These are phyloP conservation scores for Mentha longifolia DNA, from an alignment of 257 asterid species.

Conservation along the genomic window DNA sequence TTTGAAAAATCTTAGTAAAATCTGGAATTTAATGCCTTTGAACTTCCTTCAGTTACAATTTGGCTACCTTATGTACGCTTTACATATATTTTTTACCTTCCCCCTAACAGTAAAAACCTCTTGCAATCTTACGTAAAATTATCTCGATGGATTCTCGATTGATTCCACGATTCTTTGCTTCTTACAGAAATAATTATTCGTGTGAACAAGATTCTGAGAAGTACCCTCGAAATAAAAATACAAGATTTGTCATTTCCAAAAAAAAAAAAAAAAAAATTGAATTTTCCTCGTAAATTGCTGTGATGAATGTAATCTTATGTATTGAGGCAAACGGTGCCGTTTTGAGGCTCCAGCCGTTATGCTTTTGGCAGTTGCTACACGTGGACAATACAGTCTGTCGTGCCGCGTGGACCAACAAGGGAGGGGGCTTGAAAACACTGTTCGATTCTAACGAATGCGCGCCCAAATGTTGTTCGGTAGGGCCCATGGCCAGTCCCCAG, in stretches of 20 bases:
- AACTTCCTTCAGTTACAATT: slow-evolving; percentile 32
- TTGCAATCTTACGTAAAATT: not conserved
- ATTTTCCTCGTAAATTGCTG: not conserved
- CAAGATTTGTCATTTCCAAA: not conserved
- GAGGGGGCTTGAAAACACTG: slow-evolving; percentile 31
- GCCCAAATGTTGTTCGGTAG: slow-evolving; percentile 27
- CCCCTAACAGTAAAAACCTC: slow-evolving; percentile 9
- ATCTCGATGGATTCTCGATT: no score
- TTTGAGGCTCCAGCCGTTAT: slow-evolving; percentile 29
- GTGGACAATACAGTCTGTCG: slow-evolving; percentile 33
- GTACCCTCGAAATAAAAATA: slow-evolving; percentile 14
- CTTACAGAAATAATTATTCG: not conserved
- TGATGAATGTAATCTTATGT: not conserved
- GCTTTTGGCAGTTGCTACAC: slow-evolving; percentile 38
- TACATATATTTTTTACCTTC: slow-evolving; percentile 18
- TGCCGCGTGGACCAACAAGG: slow-evolving; percentile 40
- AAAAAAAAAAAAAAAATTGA: not conserved
- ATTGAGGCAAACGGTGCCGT: slow-evolving; percentile 30
- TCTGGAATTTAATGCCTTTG: slow-evolving; percentile 28
- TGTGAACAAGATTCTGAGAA: slow-evolving; percentile 25
- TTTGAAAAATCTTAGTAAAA: slow-evolving; percentile 24
- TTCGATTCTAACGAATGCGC: slow-evolving; percentile 36
- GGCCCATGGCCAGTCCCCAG: slow-evolving; percentile 29
- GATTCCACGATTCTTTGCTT: not conserved
- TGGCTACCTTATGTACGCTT: slow-evolving; percentile 19